Evolutionary conservation across 2,329 filamentous ascomycete species (phyloP), one percentile per base, ranked within the genome.

Genomic region (Cadophora malorum): DNA sequence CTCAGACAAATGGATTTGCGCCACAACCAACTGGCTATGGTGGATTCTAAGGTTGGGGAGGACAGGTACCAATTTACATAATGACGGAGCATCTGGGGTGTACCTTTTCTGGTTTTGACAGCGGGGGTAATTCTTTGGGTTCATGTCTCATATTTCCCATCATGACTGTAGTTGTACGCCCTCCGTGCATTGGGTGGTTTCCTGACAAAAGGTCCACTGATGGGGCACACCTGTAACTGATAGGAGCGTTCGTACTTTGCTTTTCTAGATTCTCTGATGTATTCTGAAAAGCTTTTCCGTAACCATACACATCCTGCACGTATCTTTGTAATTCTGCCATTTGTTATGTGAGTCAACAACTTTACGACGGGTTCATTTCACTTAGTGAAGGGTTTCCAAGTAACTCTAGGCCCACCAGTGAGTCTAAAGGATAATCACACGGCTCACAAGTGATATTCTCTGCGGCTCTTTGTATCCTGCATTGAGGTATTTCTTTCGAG

Each of bases 1-100:
- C 86, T 60, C 92, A 96, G 77, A 85, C 92, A 25, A 98, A 97
- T 78, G 95, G 95, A 67, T 93, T 97, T 76, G 90, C 91, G 68
- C 91, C 94, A 67, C 94, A 97, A 83, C 87, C 92, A 63, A 98
- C 95, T 72, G 94, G 92, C 69, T 94, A 88, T 80, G 81, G 82
- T 67, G 82, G 81, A 63, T 87, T 87, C 38, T 66, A 41, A 66
- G 31, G 56, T 75, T 86, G 83, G 73, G 65, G 65, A 63, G 65
- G 58, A 63, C n/a, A 63, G 66, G 59, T 35, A 59, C 50, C 55
- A 63, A 70, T 74, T 76, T 74, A 76, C 73, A 72, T 76, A 77
- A 76, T 76, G 73, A 76, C 69, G 70, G 70, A 71, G 69, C 68
- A 73, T 74, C 62, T 74, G 72, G 71, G 63, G 60, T 72, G 71